Percentiles rank a stretch among this genome's conserved stretches.
phyloP scores from a whole-genome alignment of 2,329 filamentous ascomycete genomes.

The Diaporthe ilicicola region DNA sequence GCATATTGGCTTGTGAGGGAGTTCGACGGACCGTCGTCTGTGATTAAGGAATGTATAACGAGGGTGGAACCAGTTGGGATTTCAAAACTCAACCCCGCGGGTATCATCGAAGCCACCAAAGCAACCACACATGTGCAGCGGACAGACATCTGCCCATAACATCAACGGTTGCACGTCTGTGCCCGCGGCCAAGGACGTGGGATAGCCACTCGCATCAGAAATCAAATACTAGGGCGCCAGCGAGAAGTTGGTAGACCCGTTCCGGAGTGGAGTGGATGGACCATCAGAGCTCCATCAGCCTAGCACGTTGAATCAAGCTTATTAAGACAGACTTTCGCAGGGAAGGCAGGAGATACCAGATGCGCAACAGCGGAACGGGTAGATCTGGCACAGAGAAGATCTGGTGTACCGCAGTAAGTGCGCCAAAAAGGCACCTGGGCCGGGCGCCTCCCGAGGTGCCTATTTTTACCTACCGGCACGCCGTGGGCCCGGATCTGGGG shows the following conservation, averaged over 20 bases:
- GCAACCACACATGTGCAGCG: conserved; percentile 3
- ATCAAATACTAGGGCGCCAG: background rate
- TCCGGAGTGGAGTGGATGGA: background rate
- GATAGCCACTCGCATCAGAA: conserved; percentile 17
- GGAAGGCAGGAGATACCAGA: conserved; percentile 5
- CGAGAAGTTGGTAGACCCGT: background rate
- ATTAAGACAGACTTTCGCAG: background rate
- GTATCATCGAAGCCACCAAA: background rate
- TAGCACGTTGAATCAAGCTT: conserved; percentile 6
- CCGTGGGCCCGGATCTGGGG: background rate
- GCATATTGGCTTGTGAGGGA: background rate
- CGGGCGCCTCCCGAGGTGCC: background rate
- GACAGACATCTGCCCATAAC: conserved; percentile 11
- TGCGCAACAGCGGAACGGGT: conserved; percentile 9
- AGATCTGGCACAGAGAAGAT: background rate
- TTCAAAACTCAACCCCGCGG: background rate
- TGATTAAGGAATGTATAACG: conserved; percentile 5
- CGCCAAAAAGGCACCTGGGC: background rate
- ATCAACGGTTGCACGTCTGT: conserved; percentile 5
- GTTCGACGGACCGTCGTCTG: background rate
- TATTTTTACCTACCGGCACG: background rate
- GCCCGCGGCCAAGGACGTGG: background rate
- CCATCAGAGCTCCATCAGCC: background rate
- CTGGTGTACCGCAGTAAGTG: background rate
- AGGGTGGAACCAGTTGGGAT: conserved; percentile 17